Evolutionary conservation across 805 yeast species (phyloP).

Genomic region (Pichia gijzeniarum): DNA sequence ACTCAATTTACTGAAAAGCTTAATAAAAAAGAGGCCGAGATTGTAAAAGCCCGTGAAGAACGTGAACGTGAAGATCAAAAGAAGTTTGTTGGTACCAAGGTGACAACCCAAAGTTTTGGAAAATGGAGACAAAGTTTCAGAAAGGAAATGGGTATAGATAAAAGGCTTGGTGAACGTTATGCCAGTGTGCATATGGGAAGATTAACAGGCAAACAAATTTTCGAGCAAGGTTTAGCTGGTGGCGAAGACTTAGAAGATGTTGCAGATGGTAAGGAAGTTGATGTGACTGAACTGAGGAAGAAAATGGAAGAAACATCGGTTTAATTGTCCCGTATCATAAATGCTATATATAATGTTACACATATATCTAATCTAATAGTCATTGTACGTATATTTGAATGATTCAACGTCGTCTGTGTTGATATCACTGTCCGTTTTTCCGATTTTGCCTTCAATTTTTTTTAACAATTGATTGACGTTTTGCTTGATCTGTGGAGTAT

Average conservation of each 20-base stretch:
- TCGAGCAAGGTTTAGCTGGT: constrained; percentile 82
- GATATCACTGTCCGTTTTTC: background rate
- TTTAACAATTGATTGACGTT: background rate
- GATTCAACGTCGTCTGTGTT: background rate
- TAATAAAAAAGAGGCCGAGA: constrained; percentile 43
- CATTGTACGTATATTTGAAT: constrained; percentile 6
- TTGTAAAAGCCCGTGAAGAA: constrained; percentile 52
- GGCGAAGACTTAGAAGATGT: constrained; percentile 47
- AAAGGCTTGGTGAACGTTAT: constrained; percentile 46
- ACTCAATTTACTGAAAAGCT: constrained; percentile 53
- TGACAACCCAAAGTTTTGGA: constrained; percentile 66
- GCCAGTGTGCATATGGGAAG: constrained; percentile 63
- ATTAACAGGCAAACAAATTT: constrained; percentile 82
- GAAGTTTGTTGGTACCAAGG: constrained; percentile 87
- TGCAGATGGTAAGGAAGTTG: constrained; percentile 25
- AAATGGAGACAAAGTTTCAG: constrained; percentile 73
- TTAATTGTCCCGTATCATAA: background rate
- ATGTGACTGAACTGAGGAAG: constrained; percentile 13
- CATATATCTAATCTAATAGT: background rate
- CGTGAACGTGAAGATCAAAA: constrained; percentile 80
- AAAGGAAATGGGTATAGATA: constrained; percentile 64
- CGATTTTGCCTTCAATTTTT: background rate
- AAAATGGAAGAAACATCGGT: constrained; percentile 13
- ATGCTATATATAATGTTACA: no score
- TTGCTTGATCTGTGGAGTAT: background rate